These are phyloP conservation scores for Zymoseptoria crescenta DNA, from an alignment of 2,329 filamentous ascomycete species.

Conservation along the genomic window DNA sequence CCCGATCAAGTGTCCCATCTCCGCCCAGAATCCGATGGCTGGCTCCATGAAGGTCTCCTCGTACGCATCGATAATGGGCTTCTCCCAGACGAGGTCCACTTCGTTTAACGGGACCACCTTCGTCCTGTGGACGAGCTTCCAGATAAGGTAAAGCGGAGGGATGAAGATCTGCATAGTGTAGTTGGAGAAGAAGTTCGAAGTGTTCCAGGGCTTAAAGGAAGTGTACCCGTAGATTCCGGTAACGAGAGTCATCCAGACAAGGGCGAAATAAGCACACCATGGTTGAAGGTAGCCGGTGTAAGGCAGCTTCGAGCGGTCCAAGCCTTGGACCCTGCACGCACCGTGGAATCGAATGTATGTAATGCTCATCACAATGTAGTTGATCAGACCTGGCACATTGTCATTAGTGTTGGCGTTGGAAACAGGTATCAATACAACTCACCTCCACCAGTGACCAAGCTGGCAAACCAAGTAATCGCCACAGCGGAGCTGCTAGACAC, in stretches of 20 bases:
- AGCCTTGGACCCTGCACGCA: constrained; percentile 44
- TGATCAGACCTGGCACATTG: constrained; percentile 41
- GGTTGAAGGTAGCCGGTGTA: constrained; percentile 52
- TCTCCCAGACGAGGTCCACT: constrained; percentile 54
- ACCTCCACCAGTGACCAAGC: constrained; percentile 50
- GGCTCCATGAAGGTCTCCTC: constrained; percentile 43
- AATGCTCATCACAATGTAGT: constrained; percentile 53
- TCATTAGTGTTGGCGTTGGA: constrained; percentile 3
- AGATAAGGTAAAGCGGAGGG: constrained; percentile 30
- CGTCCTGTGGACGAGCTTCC: constrained; percentile 57
- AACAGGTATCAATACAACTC: no score
- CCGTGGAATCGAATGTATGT: constrained; percentile 55
- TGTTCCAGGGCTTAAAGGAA: constrained; percentile 41
- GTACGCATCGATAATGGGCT: constrained; percentile 51
- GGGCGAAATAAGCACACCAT: constrained; percentile 41
- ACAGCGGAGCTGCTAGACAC: constrained; percentile 25
- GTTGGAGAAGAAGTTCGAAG: constrained; percentile 41
- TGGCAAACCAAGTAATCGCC: constrained; percentile 38
- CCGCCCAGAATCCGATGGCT: constrained; percentile 47
- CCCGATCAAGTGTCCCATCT: constrained; percentile 41
- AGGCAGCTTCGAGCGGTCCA: constrained; percentile 47
- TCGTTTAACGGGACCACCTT: constrained; percentile 47
- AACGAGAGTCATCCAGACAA: constrained; percentile 26
- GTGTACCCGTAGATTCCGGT: constrained; percentile 51
- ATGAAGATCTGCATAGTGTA: constrained; percentile 34